Evolutionary conservation across 768 basidiomycete species (phyloP), one percentile per base, ranked within the genome.

Genomic region (Floccularia luteovirens): DNA sequence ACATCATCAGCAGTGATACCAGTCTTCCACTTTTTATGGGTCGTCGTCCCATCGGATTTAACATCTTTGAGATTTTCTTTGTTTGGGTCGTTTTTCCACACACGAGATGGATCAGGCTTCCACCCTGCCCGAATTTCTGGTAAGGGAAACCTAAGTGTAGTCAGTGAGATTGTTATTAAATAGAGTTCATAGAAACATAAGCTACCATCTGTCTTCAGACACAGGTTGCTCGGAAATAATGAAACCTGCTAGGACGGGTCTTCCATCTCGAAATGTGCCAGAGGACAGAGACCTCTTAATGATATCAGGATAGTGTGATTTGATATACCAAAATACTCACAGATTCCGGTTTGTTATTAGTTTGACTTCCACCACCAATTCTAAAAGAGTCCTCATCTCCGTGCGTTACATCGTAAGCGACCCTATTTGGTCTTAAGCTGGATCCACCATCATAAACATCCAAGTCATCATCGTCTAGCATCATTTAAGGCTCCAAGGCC

Each of bases 401-500:
- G 1, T 65, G 69, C 13, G 59, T 60, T 22, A 64, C 62, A 48
- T 91, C 85, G 51, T 82, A 87, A 5, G 84, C 83, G 31, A 76
- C 66, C 27, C 74, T 67, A 43, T 62, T 72, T 44, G 69, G 63
- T 12, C 64, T 60, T 6, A 50, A 49, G 11, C 54, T 52, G 23
- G 57, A 41, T 1, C 48, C 51, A 27, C 65, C 61, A 48, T 90
- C 88, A 48, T 92, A 93, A 3, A 91, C 68, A 48, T 92, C 90
- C 24, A 89, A 38, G 53, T 92, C 92, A 54, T 97, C 92, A 34
- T 93, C 90, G 36, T 97, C 93, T n/a, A 2, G 90, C 92, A 40
- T 96, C 92, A 52, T 94, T 96, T 13, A 91, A 60, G 1, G 87
- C 89, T 4, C 90, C 90, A 13, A 93, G 66, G 25, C 90, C 91